These are phyloP conservation scores for Parascedosporium putredinis DNA, from an alignment of 2,329 filamentous ascomycete species.

Conservation along the genomic window DNA sequence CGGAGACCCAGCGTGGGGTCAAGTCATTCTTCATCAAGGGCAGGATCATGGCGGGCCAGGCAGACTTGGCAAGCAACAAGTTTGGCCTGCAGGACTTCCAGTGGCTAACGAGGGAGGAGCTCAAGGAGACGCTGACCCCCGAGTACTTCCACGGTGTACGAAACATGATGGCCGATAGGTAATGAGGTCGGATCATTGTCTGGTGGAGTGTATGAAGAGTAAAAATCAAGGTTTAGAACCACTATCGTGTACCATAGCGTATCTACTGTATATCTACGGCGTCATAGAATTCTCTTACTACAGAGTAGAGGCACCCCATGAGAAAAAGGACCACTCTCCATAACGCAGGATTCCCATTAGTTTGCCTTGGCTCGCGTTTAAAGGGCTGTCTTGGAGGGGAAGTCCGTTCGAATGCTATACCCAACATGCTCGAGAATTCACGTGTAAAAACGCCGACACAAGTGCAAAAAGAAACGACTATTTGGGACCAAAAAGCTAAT, in stretches of 20 bases:
- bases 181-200: constrained; percentile 16
- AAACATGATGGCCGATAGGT: constrained; percentile 78
- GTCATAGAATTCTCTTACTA: constrained; percentile 5
- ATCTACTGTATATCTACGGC: constrained; percentile 6
- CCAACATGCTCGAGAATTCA: too few species aligned
- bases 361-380: too few species aligned
- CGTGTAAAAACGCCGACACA: too few species aligned
- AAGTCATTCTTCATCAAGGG: constrained; percentile 96
- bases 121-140: constrained; percentile 52
- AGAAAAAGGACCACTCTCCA: neutral
- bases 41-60: constrained; percentile 95
- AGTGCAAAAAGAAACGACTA: too few species aligned
- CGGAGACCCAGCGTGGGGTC: constrained; percentile 44
- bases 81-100: constrained; percentile 73
- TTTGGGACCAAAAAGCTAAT: too few species aligned
- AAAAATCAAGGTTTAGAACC: neutral
- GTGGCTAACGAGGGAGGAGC: constrained; percentile 87
- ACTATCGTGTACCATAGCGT: constrained; percentile 3
- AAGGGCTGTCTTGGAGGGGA: too few species aligned
- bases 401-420: too few species aligned
- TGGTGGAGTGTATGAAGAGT: neutral
- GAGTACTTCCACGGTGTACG: constrained; percentile 66
- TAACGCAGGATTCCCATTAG: neutral
- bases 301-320: constrained; percentile 1
- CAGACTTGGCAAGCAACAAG: constrained; percentile 61